A percentile compares a stretch with the other conserved stretches of the same genome.
Evolutionary conservation across 345 rosid genomes (phyloP).

Genomic region (Orychophragmus violaceus): DNA sequence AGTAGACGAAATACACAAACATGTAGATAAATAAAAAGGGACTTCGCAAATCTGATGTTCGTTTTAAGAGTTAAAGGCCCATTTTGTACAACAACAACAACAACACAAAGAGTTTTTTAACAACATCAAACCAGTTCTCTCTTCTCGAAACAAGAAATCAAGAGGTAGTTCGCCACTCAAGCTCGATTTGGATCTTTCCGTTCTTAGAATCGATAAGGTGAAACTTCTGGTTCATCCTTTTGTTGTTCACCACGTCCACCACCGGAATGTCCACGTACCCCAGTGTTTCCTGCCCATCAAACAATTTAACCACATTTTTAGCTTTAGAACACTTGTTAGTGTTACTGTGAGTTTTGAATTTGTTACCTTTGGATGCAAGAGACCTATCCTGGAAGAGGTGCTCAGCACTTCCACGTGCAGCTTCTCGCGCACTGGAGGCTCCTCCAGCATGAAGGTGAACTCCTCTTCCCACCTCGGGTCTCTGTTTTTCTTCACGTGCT

Average conservation of each 20-base stretch:
- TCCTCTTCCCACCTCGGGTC: slow-evolving; percentile 97
- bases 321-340: background rate
- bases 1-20: background rate
- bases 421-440: slow-evolving; percentile 68
- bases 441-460: slow-evolving; percentile 65
- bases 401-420: slow-evolving; percentile 79
- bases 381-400: slow-evolving; percentile 71
- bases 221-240: slow-evolving; percentile 74
- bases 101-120: background rate
- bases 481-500: slow-evolving; percentile 80
- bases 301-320: background rate
- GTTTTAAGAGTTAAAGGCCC: slow-evolving; percentile 25
- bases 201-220: slow-evolving; percentile 92
- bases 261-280: slow-evolving; percentile 72
- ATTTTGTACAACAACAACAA: slow-evolving; percentile 27
- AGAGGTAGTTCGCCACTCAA: slow-evolving; percentile 77
- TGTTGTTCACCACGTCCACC: slow-evolving; percentile 77
- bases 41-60: slow-evolving; percentile 23
- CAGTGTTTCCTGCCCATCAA: slow-evolving; percentile 54
- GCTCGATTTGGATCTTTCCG: slow-evolving; percentile 74
- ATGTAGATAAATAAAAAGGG: background rate
- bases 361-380: slow-evolving; percentile 80
- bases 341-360: background rate
- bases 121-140: slow-evolving; percentile 16
- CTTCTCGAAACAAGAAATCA: slow-evolving; percentile 23